Base-by-base conservation (phyloP, 108 stramenopile species). In the Poteriospumella lacustris region DNA sequence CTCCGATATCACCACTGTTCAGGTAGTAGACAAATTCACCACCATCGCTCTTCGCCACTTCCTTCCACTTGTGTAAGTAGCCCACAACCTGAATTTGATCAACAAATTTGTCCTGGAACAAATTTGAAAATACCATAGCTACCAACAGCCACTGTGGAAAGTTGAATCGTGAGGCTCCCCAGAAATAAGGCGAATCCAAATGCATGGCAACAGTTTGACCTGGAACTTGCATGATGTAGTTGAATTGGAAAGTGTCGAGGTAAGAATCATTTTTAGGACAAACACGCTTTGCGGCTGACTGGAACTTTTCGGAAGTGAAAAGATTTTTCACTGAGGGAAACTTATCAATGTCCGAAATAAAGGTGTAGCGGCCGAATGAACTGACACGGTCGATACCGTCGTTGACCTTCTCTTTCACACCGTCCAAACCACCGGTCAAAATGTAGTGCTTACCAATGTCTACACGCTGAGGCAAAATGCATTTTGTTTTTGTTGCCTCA, bases 201-300 rank as follows among this genome's bases (percentile, higher is more conserved):
- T 81, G 81, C 0, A 58, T 68, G 2, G 81, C 81, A 1, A 81
- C 81, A 0, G 81, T 75, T 72, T 81, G 81, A 24, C 81, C 81
- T 12, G 81, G 81, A 0, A 81, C 43, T 36, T 81, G 81, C 0
- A 77, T 42, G 24, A 81, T 81, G 28, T 75, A 58, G 34, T 81
- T 81, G 76, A 78, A 81, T 40, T 81, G 81, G 58, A 81, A 81
- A 3, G 81, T 69, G 69, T 81, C 81, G 34, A 81, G 68, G 12
- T 76, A 5, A 34, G 73, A 75, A 34, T 68, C 68, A 15, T 81
- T 40, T 0, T 38, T 0, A 0, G 81, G 81, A 36, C 81, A 81
- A 3, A 77, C 58, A 1, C 39, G 15, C 36, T 62, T 68, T 38
- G 81, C 81, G 5, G 77, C 68, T 31, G 19, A 39, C 19, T 19